Base-by-base conservation (phyloP, 345 rosid species). In the Atalantia buxifolia region DNA sequence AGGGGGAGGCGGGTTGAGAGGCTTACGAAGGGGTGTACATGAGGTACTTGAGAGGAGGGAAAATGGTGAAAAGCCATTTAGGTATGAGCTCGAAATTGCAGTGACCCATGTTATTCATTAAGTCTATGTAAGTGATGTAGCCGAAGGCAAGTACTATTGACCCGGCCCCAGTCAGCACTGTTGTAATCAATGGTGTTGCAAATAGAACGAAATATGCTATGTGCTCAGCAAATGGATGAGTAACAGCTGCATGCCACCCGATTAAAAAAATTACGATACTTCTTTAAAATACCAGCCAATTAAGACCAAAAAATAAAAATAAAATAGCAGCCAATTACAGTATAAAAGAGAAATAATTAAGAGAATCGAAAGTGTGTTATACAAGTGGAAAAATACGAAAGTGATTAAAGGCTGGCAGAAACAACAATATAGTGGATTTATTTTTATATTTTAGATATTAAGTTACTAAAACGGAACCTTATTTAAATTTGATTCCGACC, bases 21-120 rank as follows among this genome's bases (percentile, higher is more conserved):
- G 82, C 93, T 81, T 88, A 90, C 88, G 94, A 88, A 1, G 91
- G 89, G 30, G 98, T 93, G 81, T 94, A 92, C 85, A 88, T 81
- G 64, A 94, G 79, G 80, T 84, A 89, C 81, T 94, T 93, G 78
- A 94, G 91, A 33, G 89, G 92, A 8, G 94, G 97, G 62, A 88
- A 88, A 48, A 87, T 14, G 33, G 87, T 66, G 87, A 94, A 94
- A 71, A 90, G 25, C 55, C 78, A 71, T 19, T 27, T 82, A 0
- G 97, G 97, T 70, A 93, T 74, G 85, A 93, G 74, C 87, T 94
- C 97, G 59, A 92, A 89, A 78, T 94, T 94, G 88, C 97, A 92
- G 68, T 94, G 97, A 3, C 98, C 98, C 93, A 94, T 79, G 66
- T 93, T 87, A 86, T 91, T 94, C 97, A 94, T 94, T 18, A 86